Percentiles rank a stretch among this genome's conserved stretches.
phyloP scores from a whole-genome alignment of 345 rosid species.

The Rhodamnia rubescens region DNA sequence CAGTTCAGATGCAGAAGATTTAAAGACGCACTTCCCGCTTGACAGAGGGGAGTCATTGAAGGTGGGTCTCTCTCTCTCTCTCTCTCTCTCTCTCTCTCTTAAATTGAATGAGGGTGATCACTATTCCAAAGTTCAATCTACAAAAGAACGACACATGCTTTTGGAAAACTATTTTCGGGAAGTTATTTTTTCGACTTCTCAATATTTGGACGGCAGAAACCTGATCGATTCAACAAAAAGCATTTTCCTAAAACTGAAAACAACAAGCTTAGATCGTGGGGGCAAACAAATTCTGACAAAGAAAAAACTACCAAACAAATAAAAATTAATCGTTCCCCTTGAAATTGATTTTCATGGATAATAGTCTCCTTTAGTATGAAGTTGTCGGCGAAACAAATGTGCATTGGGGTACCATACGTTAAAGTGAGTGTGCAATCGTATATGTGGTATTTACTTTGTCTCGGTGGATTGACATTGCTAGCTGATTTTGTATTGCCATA shows the following conservation, averaged over 20 bases:
- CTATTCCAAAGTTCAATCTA: neutral
- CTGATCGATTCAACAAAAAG: neutral
- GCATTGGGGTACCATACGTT: neutral
- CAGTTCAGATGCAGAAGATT: neutral
- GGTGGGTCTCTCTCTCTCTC: too few relatives aligned
- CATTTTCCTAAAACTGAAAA: neutral
- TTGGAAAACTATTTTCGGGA: neutral
- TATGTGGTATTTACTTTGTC: neutral
- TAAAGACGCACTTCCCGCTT: neutral
- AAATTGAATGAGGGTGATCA: too few relatives aligned
- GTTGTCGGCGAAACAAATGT: neutral
- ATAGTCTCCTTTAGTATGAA: neutral
- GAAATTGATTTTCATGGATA: neutral
- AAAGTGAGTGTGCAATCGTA: neutral
- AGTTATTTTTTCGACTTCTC: neutral
- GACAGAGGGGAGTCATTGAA: too few relatives aligned
- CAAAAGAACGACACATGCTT: neutral
- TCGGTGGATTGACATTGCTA: neutral
- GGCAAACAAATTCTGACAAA: neutral
- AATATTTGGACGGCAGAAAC: neutral
- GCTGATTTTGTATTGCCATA: neutral
- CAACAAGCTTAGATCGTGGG: neutral
- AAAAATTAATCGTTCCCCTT: neutral
- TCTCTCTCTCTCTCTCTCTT: neutral
- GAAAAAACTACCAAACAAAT: neutral